Percentiles rank a stretch among this genome's conserved stretches.
Evolutionary conservation across 805 yeast genomes (phyloP).

Genomic region (fission yeast (Schizosaccharomyces pombe)): ASM294v3 CU329670.1:5239001-5239500

Average conservation of each 20-base stretch:
- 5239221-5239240: background rate
- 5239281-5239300: background rate
- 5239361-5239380: background rate
- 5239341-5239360: background rate
- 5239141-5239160: background rate
- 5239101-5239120: background rate
- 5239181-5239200: background rate
- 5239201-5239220: background rate
- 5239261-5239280: background rate
- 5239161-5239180: background rate
- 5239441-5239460: background rate
- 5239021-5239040: slow-evolving; percentile 2
- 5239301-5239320: background rate
- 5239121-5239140: background rate
- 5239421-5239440: background rate
- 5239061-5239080: background rate
- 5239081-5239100: background rate
- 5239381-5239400: slow-evolving; percentile 1
- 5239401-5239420: background rate
- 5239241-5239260: background rate
- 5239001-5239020: background rate
- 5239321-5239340: background rate
- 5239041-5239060: background rate
- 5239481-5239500: background rate
- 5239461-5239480: background rate